Conservation (phyloP, 768 basidiomycete species). For the Tricholoma matsutake region DNA sequence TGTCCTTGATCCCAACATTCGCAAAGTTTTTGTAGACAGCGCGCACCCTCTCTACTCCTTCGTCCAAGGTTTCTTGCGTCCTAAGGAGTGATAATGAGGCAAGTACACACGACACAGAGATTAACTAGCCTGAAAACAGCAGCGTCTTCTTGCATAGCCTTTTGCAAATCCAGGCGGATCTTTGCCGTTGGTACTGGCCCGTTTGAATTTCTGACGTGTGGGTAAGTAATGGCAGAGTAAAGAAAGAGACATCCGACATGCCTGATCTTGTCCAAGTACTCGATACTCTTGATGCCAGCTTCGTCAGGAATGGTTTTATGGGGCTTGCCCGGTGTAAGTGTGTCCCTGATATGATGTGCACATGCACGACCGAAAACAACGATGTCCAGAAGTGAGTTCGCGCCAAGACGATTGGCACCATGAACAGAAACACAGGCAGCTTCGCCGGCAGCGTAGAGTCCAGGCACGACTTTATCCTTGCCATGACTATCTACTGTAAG, state of each 20-base stretch:
- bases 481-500: constrained; percentile 85
- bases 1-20: constrained; percentile 94
- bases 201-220: constrained; percentile 54
- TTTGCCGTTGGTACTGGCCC: constrained; percentile 86
- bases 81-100: constrained; percentile 33
- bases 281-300: constrained; percentile 80
- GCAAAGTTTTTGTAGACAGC: constrained; percentile 86
- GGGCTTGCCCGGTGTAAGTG: constrained; percentile 80
- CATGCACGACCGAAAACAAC: constrained; percentile 99
- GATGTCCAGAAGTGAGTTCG: constrained; percentile 97
- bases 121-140: constrained; percentile 82
- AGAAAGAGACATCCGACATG: constrained; percentile 17
- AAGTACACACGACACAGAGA: neutral
- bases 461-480: constrained; percentile 92
- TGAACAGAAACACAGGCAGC: constrained; percentile 99
- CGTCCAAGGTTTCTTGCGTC: constrained; percentile 85
- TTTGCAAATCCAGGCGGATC: constrained; percentile 95
- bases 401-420: constrained; percentile 98
- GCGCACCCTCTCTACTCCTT: constrained; percentile 86
- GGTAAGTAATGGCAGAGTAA: neutral
- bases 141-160: constrained; percentile 97
- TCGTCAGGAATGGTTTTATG: constrained; percentile 88
- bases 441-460: constrained; percentile 97
- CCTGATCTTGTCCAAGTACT: constrained; percentile 87
- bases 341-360: constrained; percentile 96